Percentiles rank a stretch among this genome's conserved stretches.
These are phyloP conservation scores for Hepatocystis sp. DNA, from an alignment of 169 alveolate species.

Conservation along the genomic window DNA sequence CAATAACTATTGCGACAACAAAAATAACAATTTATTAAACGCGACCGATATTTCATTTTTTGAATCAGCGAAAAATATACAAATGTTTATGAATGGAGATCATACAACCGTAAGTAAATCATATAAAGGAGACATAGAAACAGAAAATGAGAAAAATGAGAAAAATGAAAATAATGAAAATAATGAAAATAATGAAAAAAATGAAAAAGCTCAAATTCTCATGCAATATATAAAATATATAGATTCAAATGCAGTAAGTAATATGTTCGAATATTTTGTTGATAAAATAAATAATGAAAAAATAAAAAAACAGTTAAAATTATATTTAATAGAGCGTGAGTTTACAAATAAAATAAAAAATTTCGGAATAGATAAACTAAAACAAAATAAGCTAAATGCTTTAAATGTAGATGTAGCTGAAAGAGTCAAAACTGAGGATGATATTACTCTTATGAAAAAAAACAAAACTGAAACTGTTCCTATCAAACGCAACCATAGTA, in stretches of 20 bases:
- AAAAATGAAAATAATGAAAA: background rate
- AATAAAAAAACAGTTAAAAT: constrained; percentile 27
- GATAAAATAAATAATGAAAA: constrained; percentile 21
- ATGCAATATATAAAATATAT: constrained; percentile 52
- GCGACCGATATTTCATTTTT: too few relatives aligned
- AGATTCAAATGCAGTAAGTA: constrained; percentile 14
- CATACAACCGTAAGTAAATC: too few relatives aligned
- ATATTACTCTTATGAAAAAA: too few relatives aligned
- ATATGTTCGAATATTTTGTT: constrained; percentile 42
- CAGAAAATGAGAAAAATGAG: background rate
- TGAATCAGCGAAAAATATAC: background rate
- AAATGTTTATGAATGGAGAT: too few relatives aligned
- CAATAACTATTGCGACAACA: too few relatives aligned
- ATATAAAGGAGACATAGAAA: background rate
- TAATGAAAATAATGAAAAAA: constrained; percentile 2
- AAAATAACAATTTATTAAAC: too few relatives aligned
- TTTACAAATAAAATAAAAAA: constrained; percentile 3
- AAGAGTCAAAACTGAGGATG: too few relatives aligned
- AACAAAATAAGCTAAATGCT: background rate
- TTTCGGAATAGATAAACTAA: background rate
- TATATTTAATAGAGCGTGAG: constrained; percentile 6
- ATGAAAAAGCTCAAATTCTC: constrained; percentile 29
- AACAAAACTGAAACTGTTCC: too few relatives aligned
- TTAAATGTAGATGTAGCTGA: too few relatives aligned
- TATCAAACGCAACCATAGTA: too few relatives aligned